Evolutionary conservation across 176 grass and related monocot species (phyloP).

Genomic region (Aegilops longissima): DNA sequence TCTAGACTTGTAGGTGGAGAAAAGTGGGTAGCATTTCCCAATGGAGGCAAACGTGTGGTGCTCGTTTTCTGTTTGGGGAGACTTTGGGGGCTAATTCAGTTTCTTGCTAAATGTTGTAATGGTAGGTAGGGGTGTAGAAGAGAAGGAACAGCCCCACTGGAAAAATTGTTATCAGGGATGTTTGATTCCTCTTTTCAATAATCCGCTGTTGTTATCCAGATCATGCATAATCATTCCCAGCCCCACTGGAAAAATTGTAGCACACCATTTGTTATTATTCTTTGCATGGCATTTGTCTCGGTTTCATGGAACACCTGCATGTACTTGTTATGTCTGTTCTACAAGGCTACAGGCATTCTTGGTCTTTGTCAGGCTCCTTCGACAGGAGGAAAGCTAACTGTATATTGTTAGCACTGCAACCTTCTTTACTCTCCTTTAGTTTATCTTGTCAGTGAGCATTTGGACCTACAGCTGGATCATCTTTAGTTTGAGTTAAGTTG

Average conservation of each 20-base stretch:
- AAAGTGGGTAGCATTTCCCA: background rate
- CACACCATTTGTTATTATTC: background rate
- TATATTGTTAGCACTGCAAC: background rate
- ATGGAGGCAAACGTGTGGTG: background rate
- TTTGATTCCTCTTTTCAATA: slow-evolving; percentile 2
- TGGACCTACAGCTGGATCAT: background rate
- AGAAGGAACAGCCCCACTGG: background rate
- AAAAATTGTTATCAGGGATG: background rate
- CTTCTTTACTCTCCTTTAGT: slow-evolving; percentile 6
- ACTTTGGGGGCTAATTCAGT: background rate
- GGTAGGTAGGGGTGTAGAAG: background rate
- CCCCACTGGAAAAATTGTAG: background rate
- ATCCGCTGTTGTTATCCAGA: background rate
- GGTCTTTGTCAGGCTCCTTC: background rate
- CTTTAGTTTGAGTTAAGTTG: slow-evolving; percentile 18
- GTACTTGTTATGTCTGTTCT: slow-evolving; percentile 1
- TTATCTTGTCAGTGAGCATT: background rate
- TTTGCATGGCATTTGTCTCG: background rate
- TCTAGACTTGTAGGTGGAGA: background rate
- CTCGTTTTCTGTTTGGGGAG: background rate
- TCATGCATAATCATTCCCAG: background rate
- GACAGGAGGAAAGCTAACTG: background rate
- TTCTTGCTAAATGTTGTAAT: slow-evolving; percentile 4
- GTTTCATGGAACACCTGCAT: background rate
- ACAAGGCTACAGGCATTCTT: background rate